Percentiles rank a stretch among this genome's conserved stretches.
These are phyloP conservation scores for Ilyonectria destructans DNA, from an alignment of 2,329 filamentous ascomycete species.

Conservation along the genomic window DNA sequence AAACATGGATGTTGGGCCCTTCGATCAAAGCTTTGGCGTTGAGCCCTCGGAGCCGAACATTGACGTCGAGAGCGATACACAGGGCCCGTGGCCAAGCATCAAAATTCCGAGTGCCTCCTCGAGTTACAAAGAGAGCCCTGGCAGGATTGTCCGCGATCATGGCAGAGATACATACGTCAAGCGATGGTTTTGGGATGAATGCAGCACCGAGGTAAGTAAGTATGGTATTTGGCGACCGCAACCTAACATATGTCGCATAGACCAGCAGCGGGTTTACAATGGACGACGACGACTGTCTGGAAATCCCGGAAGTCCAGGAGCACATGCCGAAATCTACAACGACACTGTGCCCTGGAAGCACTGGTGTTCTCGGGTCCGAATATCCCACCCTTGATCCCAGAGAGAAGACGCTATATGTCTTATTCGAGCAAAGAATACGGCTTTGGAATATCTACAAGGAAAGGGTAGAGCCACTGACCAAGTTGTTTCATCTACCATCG, in stretches of 20 bases:
- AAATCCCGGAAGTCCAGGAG: not conserved
- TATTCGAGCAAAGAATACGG: conserved; percentile 12
- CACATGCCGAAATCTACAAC: not conserved
- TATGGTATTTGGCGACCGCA: not conserved
- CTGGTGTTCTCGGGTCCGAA: not conserved
- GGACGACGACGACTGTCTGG: conserved; percentile 12
- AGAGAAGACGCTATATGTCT: not conserved
- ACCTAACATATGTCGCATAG: not conserved
- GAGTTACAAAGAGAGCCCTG: conserved; percentile 13
- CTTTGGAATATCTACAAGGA: conserved; percentile 26
- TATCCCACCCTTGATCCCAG: not conserved
- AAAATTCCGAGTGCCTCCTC: conserved; percentile 2
- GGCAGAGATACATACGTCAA: conserved; percentile 27
- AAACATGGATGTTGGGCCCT: too few species aligned
- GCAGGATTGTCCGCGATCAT: conserved; percentile 27
- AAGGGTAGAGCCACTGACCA: conserved; percentile 23
- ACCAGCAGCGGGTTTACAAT: conserved; percentile 16
- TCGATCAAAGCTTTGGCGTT: not conserved
- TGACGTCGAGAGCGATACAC: not conserved
- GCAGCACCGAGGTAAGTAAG: conserved; percentile 11
- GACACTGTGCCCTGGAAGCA: not conserved
- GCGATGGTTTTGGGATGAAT: conserved; percentile 28
- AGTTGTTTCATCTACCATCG: conserved; percentile 19
- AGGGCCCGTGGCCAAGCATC: not conserved
- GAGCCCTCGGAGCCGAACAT: not conserved